Conservation (phyloP, 306 rosid species). For the Citrullus mucosospermus region DNA sequence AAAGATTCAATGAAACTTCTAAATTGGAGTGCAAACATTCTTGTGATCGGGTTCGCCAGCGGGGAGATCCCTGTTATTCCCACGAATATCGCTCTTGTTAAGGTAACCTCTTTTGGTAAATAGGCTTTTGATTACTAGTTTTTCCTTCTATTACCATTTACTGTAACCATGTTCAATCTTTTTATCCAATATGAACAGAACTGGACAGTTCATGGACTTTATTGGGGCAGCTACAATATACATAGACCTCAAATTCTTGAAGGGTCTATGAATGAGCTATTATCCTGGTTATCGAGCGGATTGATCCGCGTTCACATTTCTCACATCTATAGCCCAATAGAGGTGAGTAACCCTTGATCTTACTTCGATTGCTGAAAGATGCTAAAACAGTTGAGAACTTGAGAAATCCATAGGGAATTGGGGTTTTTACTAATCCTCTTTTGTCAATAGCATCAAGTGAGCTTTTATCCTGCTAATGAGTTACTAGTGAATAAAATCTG, state of each 20-base stretch:
- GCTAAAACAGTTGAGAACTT: not conserved
- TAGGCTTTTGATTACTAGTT: not conserved
- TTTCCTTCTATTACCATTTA: not conserved
- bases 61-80: conserved; percentile 93
- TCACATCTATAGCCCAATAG: conserved; percentile 51
- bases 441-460: not conserved
- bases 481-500: not conserved
- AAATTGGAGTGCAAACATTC: conserved; percentile 85
- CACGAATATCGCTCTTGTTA: conserved; percentile 80
- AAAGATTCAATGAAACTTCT: conserved; percentile 65
- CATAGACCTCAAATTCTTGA: conserved; percentile 65
- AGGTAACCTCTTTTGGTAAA: conserved; percentile 33
- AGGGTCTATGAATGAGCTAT: conserved; percentile 64
- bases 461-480: not conserved
- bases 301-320: conserved; percentile 63
- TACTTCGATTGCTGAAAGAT: not conserved
- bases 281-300: conserved; percentile 72
- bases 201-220: conserved; percentile 98
- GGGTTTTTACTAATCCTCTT: not conserved
- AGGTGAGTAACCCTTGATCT: conserved; percentile 41
- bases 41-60: conserved; percentile 88
- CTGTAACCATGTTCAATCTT: not conserved
- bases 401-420: not conserved
- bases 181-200: conserved; percentile 39
- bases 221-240: conserved; percentile 86